Percentiles rank a stretch among this genome's conserved stretches.
Evolutionary conservation across 768 basidiomycete species (phyloP).

Genomic region (Lactarius quietus): DNA sequence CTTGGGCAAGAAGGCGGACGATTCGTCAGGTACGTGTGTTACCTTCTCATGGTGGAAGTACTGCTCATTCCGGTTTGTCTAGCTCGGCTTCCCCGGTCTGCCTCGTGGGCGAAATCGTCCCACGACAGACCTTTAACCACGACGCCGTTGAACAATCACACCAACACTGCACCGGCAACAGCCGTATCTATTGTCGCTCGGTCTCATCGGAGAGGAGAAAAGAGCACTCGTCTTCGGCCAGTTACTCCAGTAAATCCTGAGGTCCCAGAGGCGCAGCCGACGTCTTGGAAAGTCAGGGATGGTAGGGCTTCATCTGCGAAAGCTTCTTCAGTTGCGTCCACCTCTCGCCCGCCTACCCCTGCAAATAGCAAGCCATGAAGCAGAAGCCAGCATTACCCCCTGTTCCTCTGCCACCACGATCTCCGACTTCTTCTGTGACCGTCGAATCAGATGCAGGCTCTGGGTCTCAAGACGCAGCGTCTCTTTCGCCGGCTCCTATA

Average conservation of each 20-base stretch:
- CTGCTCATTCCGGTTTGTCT: constrained; percentile 23
- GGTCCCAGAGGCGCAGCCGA: constrained; percentile 12
- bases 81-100: constrained; percentile 57
- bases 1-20: constrained; percentile 57
- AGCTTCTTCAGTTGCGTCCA: constrained; percentile 45
- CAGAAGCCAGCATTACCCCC: constrained; percentile 19
- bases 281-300: constrained; percentile 34
- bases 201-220: constrained; percentile 28
- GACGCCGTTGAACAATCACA: constrained; percentile 33
- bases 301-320: constrained; percentile 42
- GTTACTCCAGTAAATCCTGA: constrained; percentile 35
- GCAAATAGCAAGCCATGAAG: constrained; percentile 28
- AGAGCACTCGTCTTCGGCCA: constrained; percentile 39
- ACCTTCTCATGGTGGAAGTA: not conserved
- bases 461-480: constrained; percentile 27
- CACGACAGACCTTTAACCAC: constrained; percentile 23
- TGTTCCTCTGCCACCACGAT: constrained; percentile 25
- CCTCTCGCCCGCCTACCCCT: constrained; percentile 60
- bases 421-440: constrained; percentile 29
- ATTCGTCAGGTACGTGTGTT: constrained; percentile 21
- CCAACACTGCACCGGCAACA: constrained; percentile 20
- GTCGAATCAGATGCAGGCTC: constrained; percentile 30
- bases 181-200: constrained; percentile 11
- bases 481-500: constrained; percentile 40
- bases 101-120: constrained; percentile 42